Percentiles rank a stretch among this genome's conserved stretches.
phyloP scores from a whole-genome alignment of 2,329 filamentous ascomycete genomes.

The Penicillium hesseltinei region DNA sequence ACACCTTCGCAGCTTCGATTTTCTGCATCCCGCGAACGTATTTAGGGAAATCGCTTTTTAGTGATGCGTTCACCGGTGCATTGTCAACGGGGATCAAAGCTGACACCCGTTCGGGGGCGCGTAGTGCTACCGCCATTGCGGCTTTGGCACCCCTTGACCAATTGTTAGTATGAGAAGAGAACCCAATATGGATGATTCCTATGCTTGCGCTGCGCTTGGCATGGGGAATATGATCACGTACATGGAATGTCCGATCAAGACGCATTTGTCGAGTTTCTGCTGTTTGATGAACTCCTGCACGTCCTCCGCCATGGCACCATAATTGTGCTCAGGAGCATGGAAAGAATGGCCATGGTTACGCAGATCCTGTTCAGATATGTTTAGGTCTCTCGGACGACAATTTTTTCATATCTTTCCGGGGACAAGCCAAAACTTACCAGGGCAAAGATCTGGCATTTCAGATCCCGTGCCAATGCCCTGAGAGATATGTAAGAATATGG shows the following conservation, averaged over 20 bases:
- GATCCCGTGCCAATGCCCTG: constrained; percentile 72
- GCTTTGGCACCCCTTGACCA: constrained; percentile 76
- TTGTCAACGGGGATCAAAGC: constrained; percentile 87
- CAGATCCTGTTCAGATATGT: constrained; percentile 61
- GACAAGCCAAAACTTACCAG: constrained; percentile 55
- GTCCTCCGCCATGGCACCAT: constrained; percentile 77
- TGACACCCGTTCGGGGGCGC: constrained; percentile 63
- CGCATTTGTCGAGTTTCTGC: constrained; percentile 67
- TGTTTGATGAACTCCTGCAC: constrained; percentile 73
- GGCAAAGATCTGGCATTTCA: constrained; percentile 77
- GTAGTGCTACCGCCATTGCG: constrained; percentile 81
- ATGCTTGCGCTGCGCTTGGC: background rate
- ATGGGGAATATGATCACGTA: constrained; percentile 38
- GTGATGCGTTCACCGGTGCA: constrained; percentile 75
- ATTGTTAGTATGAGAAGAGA: constrained; percentile 1
- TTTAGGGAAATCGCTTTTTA: constrained; percentile 71
- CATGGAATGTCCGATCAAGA: constrained; percentile 94
- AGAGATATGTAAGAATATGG: constrained; percentile 1
- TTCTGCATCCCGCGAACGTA: constrained; percentile 84
- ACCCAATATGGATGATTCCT: background rate
- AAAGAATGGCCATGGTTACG: constrained; percentile 92
- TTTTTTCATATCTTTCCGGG: background rate
- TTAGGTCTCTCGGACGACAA: background rate
- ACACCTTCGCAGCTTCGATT: constrained; percentile 68
- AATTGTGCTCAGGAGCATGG: constrained; percentile 74